Conservation (phyloP, 306 rosid genomes). For the Cicer chorassanicum region DNA sequence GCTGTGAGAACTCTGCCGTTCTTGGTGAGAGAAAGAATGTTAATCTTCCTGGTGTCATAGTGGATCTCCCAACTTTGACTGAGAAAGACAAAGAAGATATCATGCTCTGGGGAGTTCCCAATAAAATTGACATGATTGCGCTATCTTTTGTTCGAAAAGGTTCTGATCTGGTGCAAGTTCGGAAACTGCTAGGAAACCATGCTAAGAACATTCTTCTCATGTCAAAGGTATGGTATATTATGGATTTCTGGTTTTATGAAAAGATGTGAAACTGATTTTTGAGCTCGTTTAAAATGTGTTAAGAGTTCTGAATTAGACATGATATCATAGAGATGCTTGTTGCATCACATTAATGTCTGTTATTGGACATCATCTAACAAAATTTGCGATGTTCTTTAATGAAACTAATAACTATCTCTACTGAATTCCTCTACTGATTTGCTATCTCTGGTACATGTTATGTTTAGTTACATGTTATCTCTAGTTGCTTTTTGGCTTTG, state of each 20-base stretch:
- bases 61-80: slow-evolving; percentile 95
- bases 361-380: slow-evolving; percentile 20
- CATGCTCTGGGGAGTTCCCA: slow-evolving; percentile 86
- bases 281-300: not conserved
- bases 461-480: slow-evolving; percentile 29
- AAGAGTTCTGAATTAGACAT: slow-evolving; percentile 13
- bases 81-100: slow-evolving; percentile 95
- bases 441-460: not conserved
- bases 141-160: slow-evolving; percentile 96
- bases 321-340: slow-evolving; percentile 37
- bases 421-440: not conserved
- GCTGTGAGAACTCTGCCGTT: slow-evolving; percentile 90
- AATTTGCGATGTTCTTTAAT: slow-evolving; percentile 22
- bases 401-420: not conserved
- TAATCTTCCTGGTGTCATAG: slow-evolving; percentile 89
- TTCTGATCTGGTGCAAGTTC: slow-evolving; percentile 86
- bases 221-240: slow-evolving; percentile 78
- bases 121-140: slow-evolving; percentile 92
- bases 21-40: slow-evolving; percentile 98
- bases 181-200: slow-evolving; percentile 81
- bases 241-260: not conserved
- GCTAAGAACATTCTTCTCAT: slow-evolving; percentile 88
- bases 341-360: not conserved
- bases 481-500: not conserved
- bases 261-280: slow-evolving; percentile 4